A percentile compares a stretch with the other conserved stretches of the same genome.
phyloP scores from a whole-genome alignment of 1,284 basidiomycete genomes.

The Ceraceosorus bombacis region DNA sequence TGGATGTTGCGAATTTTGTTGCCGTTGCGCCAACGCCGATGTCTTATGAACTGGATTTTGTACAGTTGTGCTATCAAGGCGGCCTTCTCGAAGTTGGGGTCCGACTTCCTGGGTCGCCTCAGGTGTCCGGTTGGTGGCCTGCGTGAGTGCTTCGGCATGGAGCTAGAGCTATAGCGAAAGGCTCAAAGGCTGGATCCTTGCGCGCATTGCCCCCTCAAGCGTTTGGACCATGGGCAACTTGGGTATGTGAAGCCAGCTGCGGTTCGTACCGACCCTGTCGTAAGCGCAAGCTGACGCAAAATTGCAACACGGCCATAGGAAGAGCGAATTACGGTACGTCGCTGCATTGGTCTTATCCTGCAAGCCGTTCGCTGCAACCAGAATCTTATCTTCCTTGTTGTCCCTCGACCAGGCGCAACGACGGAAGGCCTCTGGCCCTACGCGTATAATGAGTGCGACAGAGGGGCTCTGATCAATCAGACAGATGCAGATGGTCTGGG shows the following conservation, averaged over 20 bases:
- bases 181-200: too few species aligned
- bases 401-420: slow-evolving; percentile 29
- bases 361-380: slow-evolving; percentile 45
- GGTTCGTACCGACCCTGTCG: too few species aligned
- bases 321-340: slow-evolving; percentile 72
- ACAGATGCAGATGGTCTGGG: slow-evolving; percentile 21
- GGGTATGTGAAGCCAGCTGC: too few species aligned
- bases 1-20: background rate
- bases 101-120: slow-evolving; percentile 29
- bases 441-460: slow-evolving; percentile 47
- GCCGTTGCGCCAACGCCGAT: background rate
- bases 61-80: slow-evolving; percentile 44
- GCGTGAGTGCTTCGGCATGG: slow-evolving; percentile 9
- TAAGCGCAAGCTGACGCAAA: too few species aligned
- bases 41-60: background rate
- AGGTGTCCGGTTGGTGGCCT: slow-evolving; percentile 36
- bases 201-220: too few species aligned
- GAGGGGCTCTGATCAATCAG: slow-evolving; percentile 42
- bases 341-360: slow-evolving; percentile 43
- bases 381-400: background rate
- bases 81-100: slow-evolving; percentile 45
- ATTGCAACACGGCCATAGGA: slow-evolving; percentile 47
- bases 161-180: too few species aligned
- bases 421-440: slow-evolving; percentile 52
- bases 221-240: slow-evolving; percentile 51